Conservation (phyloP, 2,329 filamentous ascomycete genomes). For the Lecanicillium sp. region DNA sequence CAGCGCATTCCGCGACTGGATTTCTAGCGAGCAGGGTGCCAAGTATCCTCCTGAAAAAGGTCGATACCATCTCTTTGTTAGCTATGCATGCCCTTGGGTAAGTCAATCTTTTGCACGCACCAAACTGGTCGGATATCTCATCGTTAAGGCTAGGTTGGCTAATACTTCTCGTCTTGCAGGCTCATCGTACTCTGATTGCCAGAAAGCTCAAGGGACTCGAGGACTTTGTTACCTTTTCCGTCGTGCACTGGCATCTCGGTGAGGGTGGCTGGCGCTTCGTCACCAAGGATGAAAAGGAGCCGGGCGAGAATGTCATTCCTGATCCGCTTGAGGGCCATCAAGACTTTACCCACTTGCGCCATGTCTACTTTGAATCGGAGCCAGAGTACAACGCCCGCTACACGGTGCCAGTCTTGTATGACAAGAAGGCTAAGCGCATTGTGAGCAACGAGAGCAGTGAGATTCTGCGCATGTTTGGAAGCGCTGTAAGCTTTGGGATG, state of each 20-base stretch:
- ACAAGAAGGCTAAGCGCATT: slow-evolving; percentile 66
- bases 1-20: slow-evolving; percentile 73
- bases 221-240: slow-evolving; percentile 67
- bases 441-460: slow-evolving; percentile 90
- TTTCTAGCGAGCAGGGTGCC: slow-evolving; percentile 63
- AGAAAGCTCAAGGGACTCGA: slow-evolving; percentile 88
- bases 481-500: slow-evolving; percentile 42
- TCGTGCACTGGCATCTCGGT: slow-evolving; percentile 87
- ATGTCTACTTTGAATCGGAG: slow-evolving; percentile 73
- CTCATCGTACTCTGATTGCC: slow-evolving; percentile 79
- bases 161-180: slow-evolving; percentile 28
- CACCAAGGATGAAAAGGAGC: slow-evolving; percentile 48
- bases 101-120: slow-evolving; percentile 11
- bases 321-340: slow-evolving; percentile 64
- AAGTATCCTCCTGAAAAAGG: slow-evolving; percentile 79
- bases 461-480: slow-evolving; percentile 85
- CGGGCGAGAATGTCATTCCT: slow-evolving; percentile 55
- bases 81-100: slow-evolving; percentile 88
- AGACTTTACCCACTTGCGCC: slow-evolving; percentile 58
- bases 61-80: slow-evolving; percentile 91
- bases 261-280: slow-evolving; percentile 74
- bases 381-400: slow-evolving; percentile 69
- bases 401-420: slow-evolving; percentile 81
- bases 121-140: not conserved
- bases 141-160: no score